These are phyloP conservation scores for Plantago elongata DNA, from an alignment of 257 asterid species.

Conservation along the genomic window DNA sequence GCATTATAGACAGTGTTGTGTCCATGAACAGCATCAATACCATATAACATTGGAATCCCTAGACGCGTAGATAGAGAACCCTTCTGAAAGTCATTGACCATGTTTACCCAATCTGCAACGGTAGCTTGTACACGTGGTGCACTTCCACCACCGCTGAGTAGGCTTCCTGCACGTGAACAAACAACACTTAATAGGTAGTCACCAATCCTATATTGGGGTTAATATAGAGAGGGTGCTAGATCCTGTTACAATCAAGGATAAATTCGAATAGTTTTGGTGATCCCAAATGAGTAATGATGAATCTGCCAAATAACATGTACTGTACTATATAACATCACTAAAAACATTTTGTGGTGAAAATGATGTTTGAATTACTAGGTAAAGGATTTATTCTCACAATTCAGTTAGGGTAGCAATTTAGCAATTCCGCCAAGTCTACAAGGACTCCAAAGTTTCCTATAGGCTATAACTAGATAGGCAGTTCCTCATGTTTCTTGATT, in stretches of 20 bases:
- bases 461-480: too few relatives aligned
- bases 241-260: background rate
- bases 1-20: conserved; percentile 77
- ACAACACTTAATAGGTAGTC: background rate
- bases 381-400: too few relatives aligned
- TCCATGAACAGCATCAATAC: conserved; percentile 88
- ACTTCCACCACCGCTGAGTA: conserved; percentile 89
- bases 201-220: background rate
- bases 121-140: conserved; percentile 69
- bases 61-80: conserved; percentile 75
- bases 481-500: too few relatives aligned
- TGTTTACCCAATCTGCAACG: conserved; percentile 68
- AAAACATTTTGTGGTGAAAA: too few relatives aligned
- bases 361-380: too few relatives aligned
- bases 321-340: too few relatives aligned
- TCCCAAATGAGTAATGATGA: too few relatives aligned
- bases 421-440: too few relatives aligned
- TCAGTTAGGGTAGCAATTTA: too few relatives aligned
- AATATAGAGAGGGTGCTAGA: background rate
- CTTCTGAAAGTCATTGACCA: conserved; percentile 72
- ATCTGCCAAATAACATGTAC: too few relatives aligned
- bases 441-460: too few relatives aligned
- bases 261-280: too few relatives aligned
- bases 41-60: conserved; percentile 85
- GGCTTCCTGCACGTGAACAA: conserved; percentile 49